phyloP scores from a whole-genome alignment of 495 filamentous ascomycete genomes.

The Patellaria atrata region DNA sequence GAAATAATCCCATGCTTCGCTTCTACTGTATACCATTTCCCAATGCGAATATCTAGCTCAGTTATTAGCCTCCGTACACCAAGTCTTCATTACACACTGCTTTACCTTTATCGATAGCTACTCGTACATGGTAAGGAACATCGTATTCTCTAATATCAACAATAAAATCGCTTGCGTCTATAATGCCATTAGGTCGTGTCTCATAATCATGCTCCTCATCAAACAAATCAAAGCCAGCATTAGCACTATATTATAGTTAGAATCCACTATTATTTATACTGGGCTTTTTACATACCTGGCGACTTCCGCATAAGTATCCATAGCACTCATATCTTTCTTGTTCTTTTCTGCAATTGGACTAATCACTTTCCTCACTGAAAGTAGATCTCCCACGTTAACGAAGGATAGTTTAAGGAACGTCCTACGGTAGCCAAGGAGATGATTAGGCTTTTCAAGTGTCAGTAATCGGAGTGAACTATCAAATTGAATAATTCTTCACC shows the following conservation, averaged over 20 bases:
- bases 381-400: conserved; percentile 69
- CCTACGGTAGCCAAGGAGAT: conserved; percentile 78
- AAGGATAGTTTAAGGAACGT: conserved; percentile 78
- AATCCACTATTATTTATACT: conserved; percentile 11
- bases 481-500: background rate
- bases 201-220: conserved; percentile 80
- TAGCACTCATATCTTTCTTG: conserved; percentile 80
- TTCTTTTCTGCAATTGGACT: conserved; percentile 94
- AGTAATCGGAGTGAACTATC: background rate
- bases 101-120: conserved; percentile 86
- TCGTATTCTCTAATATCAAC: conserved; percentile 98
- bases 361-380: conserved; percentile 66
- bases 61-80: background rate
- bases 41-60: conserved; percentile 69
- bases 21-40: conserved; percentile 94
- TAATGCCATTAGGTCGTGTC: conserved; percentile 64
- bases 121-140: conserved; percentile 97
- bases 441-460: conserved; percentile 46
- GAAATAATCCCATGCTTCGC: conserved; percentile 79
- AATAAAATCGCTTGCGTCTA: conserved; percentile 92
- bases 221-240: conserved; percentile 88
- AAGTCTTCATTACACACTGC: background rate
- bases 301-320: conserved; percentile 98
- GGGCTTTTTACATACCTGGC: conserved; percentile 46
- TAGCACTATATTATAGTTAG: conserved; percentile 41